Percentiles rank a stretch among this genome's conserved stretches.
Evolutionary conservation across 352 stramenopile genomes (phyloP).

Genomic region (Halophytophthora polymorphica): DNA sequence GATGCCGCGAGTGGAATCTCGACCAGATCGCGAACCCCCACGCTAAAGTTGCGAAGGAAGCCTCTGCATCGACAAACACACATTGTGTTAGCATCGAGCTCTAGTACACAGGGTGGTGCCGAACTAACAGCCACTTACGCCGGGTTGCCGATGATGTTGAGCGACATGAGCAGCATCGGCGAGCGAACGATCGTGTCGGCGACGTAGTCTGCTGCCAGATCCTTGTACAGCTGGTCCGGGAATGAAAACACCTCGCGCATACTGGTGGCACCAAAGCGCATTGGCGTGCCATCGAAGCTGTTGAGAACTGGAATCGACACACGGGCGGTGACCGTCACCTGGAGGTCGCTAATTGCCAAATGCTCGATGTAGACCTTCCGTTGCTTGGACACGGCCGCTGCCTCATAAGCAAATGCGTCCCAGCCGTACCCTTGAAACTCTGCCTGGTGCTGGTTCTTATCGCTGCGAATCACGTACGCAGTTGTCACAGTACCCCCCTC

Average conservation of each 20-base stretch:
- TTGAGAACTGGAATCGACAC: conserved; percentile 78
- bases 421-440: conserved; percentile 7
- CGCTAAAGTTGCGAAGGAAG: conserved; percentile 69
- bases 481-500: conserved; percentile 17
- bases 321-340: conserved; percentile 71
- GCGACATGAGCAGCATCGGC: conserved; percentile 77
- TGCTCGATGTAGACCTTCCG: conserved; percentile 60
- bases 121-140: conserved; percentile 47
- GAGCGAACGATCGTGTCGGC: conserved; percentile 76
- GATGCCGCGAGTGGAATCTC: conserved; percentile 69
- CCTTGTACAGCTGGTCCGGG: conserved; percentile 74
- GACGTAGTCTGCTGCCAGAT: conserved; percentile 80
- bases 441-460: background rate
- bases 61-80: conserved; percentile 34
- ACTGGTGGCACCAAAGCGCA: conserved; percentile 49
- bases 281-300: conserved; percentile 74
- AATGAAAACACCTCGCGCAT: conserved; percentile 78
- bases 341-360: conserved; percentile 50
- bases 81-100: conserved; percentile 5
- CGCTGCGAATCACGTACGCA: background rate
- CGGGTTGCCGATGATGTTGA: conserved; percentile 85
- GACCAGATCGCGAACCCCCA: conserved; percentile 71
- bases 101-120: background rate
- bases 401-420: conserved; percentile 17
- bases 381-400: conserved; percentile 34